phyloP scores from a whole-genome alignment of 768 basidiomycete genomes.

The Rhodotorula paludigena region DNA sequence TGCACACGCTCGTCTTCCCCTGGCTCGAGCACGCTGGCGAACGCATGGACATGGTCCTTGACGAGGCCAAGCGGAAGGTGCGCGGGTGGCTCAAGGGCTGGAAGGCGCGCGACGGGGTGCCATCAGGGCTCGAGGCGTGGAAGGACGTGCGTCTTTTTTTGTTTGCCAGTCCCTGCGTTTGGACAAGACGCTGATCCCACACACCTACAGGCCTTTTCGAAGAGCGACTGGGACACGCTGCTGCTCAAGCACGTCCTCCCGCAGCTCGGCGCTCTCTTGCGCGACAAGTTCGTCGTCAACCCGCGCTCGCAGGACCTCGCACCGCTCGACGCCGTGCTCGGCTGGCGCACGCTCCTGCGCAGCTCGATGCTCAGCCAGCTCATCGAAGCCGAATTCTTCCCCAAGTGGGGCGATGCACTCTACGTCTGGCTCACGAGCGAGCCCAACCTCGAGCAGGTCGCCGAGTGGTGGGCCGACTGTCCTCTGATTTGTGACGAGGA shows the following conservation, averaged over 20 bases:
- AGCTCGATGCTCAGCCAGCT: slow-evolving; percentile 73
- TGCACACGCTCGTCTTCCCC: slow-evolving; percentile 83
- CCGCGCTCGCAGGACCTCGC: slow-evolving; percentile 84
- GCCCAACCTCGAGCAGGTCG: slow-evolving; percentile 81
- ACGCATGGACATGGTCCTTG: slow-evolving; percentile 75
- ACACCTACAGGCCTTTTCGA: slow-evolving; percentile 60
- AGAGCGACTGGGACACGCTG: slow-evolving; percentile 82
- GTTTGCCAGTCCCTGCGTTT: background rate
- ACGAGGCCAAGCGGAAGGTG: slow-evolving; percentile 79
- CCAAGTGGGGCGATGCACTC: slow-evolving; percentile 89
- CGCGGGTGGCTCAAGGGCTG: slow-evolving; percentile 71
- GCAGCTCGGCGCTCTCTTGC: slow-evolving; percentile 73
- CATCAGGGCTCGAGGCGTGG: slow-evolving; percentile 74
- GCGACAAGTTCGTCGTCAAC: slow-evolving; percentile 82
- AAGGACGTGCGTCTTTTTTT: slow-evolving; percentile 59
- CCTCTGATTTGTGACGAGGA: background rate
- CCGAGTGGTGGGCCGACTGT: slow-evolving; percentile 67
- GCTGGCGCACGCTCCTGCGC: slow-evolving; percentile 71
- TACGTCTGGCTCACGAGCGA: slow-evolving; percentile 83
- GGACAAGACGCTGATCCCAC: background rate
- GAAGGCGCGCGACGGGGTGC: slow-evolving; percentile 66
- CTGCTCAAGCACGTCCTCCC: slow-evolving; percentile 87
- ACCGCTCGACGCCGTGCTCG: slow-evolving; percentile 68
- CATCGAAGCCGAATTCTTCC: slow-evolving; percentile 87
- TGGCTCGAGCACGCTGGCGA: slow-evolving; percentile 84